These are phyloP conservation scores for Rehmannia glutinosa DNA, from an alignment of 257 asterid genomes.

Conservation along the genomic window DNA sequence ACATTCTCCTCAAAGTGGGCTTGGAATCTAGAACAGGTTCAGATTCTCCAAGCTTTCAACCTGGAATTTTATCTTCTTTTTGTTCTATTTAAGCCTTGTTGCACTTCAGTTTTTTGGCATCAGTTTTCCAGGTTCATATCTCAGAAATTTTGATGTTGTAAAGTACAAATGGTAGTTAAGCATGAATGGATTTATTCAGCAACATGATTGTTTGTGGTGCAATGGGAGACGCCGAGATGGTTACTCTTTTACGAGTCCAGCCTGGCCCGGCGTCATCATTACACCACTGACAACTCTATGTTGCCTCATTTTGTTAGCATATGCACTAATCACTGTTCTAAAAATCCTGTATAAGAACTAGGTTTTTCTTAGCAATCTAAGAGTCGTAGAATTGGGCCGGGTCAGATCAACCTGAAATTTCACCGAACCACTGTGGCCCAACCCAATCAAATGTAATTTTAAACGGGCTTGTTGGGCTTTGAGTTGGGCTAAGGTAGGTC, in stretches of 20 bases:
- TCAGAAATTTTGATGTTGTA: not conserved
- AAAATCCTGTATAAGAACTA: no score
- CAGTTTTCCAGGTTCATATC: not conserved
- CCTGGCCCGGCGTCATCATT: slow-evolving; percentile 39
- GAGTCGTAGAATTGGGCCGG: no score
- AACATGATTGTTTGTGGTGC: slow-evolving; percentile 37
- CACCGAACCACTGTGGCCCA: no score
- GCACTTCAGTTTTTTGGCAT: not conserved
- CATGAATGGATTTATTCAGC: no score
- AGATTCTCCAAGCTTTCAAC: no score
- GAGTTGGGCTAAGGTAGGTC: no score
- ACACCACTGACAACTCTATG: slow-evolving; percentile 36
- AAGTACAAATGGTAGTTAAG: no score
- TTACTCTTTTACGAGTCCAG: not conserved
- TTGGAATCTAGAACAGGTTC: not conserved
- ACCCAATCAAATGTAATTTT: no score
- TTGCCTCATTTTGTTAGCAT: not conserved
- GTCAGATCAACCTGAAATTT: no score
- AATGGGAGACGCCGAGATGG: slow-evolving; percentile 31
- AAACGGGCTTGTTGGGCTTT: no score
- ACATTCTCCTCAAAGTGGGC: not conserved
- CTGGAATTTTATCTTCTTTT: slow-evolving; percentile 3
- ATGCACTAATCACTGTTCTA: not conserved
- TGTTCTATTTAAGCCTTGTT: slow-evolving; percentile 7
- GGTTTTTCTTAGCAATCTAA: no score